Percentiles rank a stretch among this genome's conserved stretches.
These are phyloP conservation scores for Fusarium veterinarium DNA, from an alignment of 2,329 filamentous ascomycete species.

Conservation along the genomic window DNA sequence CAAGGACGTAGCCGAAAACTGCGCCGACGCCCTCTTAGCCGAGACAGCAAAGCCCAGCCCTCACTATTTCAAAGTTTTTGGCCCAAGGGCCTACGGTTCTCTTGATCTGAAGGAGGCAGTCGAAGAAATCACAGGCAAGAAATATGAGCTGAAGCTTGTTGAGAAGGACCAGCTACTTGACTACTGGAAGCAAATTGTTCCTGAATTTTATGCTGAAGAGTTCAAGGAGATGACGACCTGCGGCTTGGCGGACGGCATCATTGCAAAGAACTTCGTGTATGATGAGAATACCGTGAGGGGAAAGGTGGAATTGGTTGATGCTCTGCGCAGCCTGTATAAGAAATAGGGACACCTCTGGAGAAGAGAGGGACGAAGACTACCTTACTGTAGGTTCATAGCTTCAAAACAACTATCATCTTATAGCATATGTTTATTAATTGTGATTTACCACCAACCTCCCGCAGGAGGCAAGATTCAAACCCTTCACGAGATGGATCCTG, in stretches of 20 bases:
- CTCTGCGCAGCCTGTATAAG: slow-evolving; percentile 32
- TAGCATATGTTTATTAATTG: background rate
- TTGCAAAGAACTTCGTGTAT: slow-evolving; percentile 38
- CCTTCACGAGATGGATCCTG: background rate
- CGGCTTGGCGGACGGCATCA: slow-evolving; percentile 42
- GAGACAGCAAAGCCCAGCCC: slow-evolving; percentile 12
- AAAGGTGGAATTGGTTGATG: slow-evolving; percentile 42
- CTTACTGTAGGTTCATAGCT: too few species aligned
- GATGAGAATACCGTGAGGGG: slow-evolving; percentile 43
- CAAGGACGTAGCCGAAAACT: slow-evolving; percentile 44
- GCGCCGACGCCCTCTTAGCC: slow-evolving; percentile 40
- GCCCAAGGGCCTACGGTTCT: slow-evolving; percentile 45
- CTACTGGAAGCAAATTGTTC: slow-evolving; percentile 42
- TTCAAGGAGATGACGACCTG: slow-evolving; percentile 47
- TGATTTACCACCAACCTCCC: too few species aligned
- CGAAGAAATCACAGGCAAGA: slow-evolving; percentile 44
- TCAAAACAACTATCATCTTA: background rate
- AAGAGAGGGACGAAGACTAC: background rate
- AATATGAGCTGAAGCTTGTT: slow-evolving; percentile 39
- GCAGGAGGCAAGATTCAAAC: too few species aligned
- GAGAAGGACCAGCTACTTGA: slow-evolving; percentile 37
- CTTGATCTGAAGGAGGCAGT: slow-evolving; percentile 45
- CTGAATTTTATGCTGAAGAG: slow-evolving; percentile 36
- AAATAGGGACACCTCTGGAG: background rate
- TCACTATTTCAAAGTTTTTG: slow-evolving; percentile 43